Evolutionary conservation across 169 alveolate genomes (phyloP).

Genomic region (Plasmodium fragile): DNA sequence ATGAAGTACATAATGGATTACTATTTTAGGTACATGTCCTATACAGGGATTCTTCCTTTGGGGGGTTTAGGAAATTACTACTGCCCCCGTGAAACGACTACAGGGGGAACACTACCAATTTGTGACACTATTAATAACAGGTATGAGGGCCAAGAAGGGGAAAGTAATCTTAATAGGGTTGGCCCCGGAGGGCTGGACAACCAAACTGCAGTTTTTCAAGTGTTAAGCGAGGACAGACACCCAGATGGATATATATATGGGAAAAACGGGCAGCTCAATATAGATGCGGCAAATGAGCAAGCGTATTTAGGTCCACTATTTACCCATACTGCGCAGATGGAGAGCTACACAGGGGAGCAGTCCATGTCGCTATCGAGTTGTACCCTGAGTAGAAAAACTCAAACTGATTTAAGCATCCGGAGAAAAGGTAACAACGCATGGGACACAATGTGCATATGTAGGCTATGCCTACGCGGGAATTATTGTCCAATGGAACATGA

Average conservation of each 20-base stretch:
- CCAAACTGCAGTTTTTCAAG: background rate
- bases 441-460: background rate
- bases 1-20: conserved; percentile 4
- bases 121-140: background rate
- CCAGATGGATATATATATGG: background rate
- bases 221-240: background rate
- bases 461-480: background rate
- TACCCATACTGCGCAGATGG: background rate
- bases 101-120: background rate
- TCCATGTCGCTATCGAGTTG: background rate
- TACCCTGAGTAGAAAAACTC: background rate
- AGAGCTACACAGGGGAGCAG: background rate
- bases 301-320: background rate
- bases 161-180: background rate
- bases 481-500: background rate
- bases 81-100: background rate
- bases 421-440: background rate
- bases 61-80: background rate
- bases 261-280: background rate
- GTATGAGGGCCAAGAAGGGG: background rate
- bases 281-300: background rate
- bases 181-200: background rate
- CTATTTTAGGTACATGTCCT: conserved; percentile 1
- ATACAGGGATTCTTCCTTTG: background rate
- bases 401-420: background rate